Evolutionary conservation across 345 rosid species (phyloP), one percentile per base, ranked within the genome.

Genomic region (Brassica rapa): DNA sequence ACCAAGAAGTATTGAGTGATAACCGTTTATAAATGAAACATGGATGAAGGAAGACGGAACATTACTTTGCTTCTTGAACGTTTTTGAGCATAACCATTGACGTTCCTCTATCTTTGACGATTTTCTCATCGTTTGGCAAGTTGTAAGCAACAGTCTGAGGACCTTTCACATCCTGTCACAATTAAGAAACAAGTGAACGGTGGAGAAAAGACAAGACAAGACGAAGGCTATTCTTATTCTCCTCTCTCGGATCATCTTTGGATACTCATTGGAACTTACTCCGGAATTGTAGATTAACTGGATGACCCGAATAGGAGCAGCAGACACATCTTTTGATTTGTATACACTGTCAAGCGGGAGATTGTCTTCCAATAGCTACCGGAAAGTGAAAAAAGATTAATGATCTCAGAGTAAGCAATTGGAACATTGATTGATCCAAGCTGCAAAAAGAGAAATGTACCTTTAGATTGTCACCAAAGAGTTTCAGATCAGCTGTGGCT

Each of bases 91-190:
- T 94, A 80, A 92, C 97, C 97, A 94, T 92, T 57, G 98, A 90
- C 66, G 97, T 89, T 86, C 98, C 98, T 69, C 91, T 88, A 66
- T 90, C 97, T 78, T 91, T 90, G 27, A 92, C 97, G 41, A 88
- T 89, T 43, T 86, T 91, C 83, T 94, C 97, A 83, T 94, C 98
- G 66, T 94, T 94, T 71, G 98, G 98, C 67, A 94, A 85, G 77
- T 92, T 94, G 81, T 87, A 94, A 82, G 98, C 98, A 87, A 90
- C 94, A 62, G 93, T 92, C 77, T 92, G 98, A 74, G 98, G 97
- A 68, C 98, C 98, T 68, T 81, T 92, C 62, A 94, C 97, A 88
- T 92, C 98, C 97, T 94, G 88, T 46, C 65, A 57, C 9, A 74
- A 79, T 76, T 62, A 43, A 61, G 55, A 73, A 80, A 80, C 35